Conservation (phyloP, 2,329 filamentous ascomycete genomes). For the Apiospora hydei region DNA sequence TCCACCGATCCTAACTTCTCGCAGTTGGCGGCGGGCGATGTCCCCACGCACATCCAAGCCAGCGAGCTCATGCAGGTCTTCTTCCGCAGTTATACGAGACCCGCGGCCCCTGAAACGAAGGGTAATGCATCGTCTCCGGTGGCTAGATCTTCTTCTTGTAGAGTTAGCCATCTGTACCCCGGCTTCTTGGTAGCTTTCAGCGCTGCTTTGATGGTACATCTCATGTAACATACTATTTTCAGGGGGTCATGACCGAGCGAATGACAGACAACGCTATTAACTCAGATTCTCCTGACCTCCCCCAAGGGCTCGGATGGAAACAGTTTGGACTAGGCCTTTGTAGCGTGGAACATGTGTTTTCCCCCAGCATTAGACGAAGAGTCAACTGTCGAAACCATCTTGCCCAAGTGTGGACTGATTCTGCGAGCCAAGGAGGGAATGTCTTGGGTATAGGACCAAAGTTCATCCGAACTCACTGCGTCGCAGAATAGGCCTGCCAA, state of each 20-base stretch:
- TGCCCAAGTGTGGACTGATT: not conserved
- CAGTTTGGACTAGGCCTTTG: not conserved
- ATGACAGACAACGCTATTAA: not conserved
- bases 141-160: not conserved
- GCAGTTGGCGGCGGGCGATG: slow-evolving; percentile 48
- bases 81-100: slow-evolving; percentile 47
- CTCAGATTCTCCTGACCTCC: not conserved
- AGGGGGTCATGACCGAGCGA: not conserved
- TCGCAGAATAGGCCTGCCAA: slow-evolving; percentile 4
- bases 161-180: not conserved
- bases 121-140: not conserved
- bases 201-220: not conserved
- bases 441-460: not conserved
- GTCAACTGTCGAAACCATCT: not conserved
- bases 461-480: not conserved
- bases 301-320: not conserved
- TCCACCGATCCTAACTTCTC: slow-evolving; percentile 54
- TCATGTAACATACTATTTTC: not conserved
- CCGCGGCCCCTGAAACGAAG: no score
- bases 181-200: not conserved
- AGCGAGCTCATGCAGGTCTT: slow-evolving; percentile 54
- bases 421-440: not conserved
- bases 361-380: not conserved
- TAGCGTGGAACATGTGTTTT: not conserved
- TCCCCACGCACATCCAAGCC: slow-evolving; percentile 51